These are phyloP conservation scores for Tilletiopsis washingtonensis DNA, from an alignment of 1,284 basidiomycete species.

Conservation along the genomic window DNA sequence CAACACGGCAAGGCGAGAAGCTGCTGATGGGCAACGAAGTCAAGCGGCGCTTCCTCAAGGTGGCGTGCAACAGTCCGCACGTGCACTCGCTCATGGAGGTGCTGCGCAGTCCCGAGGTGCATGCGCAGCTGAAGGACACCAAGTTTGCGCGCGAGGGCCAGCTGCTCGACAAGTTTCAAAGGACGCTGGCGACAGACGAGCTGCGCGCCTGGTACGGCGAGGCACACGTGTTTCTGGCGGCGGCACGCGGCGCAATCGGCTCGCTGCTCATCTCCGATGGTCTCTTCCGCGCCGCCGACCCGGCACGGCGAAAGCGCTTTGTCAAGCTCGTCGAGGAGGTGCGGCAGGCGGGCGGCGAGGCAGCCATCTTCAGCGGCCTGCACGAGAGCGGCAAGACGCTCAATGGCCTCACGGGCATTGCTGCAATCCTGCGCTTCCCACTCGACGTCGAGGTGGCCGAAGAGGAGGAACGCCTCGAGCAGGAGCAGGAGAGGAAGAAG, in stretches of 20 bases:
- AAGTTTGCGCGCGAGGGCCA: constrained; percentile 93
- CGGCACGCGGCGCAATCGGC: constrained; percentile 85
- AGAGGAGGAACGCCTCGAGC: too few species aligned
- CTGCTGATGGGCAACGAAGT: constrained; percentile 58
- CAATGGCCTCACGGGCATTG: constrained; percentile 88
- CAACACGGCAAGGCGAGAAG: constrained; percentile 70
- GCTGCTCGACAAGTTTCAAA: constrained; percentile 50
- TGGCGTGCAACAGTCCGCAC: constrained; percentile 87
- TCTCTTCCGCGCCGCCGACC: constrained; percentile 61
- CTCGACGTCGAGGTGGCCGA: constrained; percentile 71
- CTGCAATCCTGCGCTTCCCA: constrained; percentile 91
- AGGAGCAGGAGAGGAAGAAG: too few species aligned
- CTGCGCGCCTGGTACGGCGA: constrained; percentile 98
- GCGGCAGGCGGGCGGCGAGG: constrained; percentile 78
- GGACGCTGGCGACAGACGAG: constrained; percentile 89
- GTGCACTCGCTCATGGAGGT: constrained; percentile 94
- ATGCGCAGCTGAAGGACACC: constrained; percentile 77
- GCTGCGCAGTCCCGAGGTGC: constrained; percentile 67
- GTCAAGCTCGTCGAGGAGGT: constrained; percentile 85
- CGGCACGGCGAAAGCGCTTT: constrained; percentile 56
- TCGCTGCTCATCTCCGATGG: constrained; percentile 91
- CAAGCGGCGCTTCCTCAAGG: constrained; percentile 76
- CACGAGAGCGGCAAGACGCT: constrained; percentile 85
- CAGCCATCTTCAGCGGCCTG: constrained; percentile 95
- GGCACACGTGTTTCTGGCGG: constrained; percentile 81